Conservation (phyloP, 768 basidiomycete species). For the Naganishia randhawae region DNA sequence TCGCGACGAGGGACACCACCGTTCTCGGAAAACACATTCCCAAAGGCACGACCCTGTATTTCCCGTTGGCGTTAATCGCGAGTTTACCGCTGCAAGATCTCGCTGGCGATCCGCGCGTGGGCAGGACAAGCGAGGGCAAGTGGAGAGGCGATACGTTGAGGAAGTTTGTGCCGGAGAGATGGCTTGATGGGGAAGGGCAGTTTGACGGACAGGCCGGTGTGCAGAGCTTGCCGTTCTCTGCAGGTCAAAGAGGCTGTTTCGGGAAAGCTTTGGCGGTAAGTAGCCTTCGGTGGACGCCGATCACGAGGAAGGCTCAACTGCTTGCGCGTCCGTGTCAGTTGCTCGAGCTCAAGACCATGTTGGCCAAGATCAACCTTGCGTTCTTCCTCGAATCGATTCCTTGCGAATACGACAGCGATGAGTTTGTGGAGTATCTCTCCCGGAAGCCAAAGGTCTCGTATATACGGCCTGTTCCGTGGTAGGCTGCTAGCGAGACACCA, state of each 20-base stretch:
- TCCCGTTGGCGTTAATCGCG: constrained; percentile 19
- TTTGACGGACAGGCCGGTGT: constrained; percentile 38
- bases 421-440: constrained; percentile 10
- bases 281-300: neutral
- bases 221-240: constrained; percentile 41
- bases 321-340: constrained; percentile 26
- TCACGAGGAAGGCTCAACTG: neutral
- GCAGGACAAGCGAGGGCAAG: neutral
- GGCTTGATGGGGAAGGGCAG: constrained; percentile 31
- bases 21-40: constrained; percentile 41
- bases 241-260: constrained; percentile 44
- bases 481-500: too few species aligned
- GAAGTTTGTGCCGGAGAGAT: constrained; percentile 41
- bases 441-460: constrained; percentile 16
- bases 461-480: constrained; percentile 13
- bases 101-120: neutral
- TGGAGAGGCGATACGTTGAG: neutral
- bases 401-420: neutral
- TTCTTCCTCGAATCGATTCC: constrained; percentile 44
- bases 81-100: neutral
- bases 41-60: constrained; percentile 36
- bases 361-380: constrained; percentile 37
- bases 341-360: constrained; percentile 41
- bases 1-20: constrained; percentile 37
- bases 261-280: constrained; percentile 44